phyloP scores from a whole-genome alignment of 352 stramenopile genomes.

The Globisporangium spiculum region DNA sequence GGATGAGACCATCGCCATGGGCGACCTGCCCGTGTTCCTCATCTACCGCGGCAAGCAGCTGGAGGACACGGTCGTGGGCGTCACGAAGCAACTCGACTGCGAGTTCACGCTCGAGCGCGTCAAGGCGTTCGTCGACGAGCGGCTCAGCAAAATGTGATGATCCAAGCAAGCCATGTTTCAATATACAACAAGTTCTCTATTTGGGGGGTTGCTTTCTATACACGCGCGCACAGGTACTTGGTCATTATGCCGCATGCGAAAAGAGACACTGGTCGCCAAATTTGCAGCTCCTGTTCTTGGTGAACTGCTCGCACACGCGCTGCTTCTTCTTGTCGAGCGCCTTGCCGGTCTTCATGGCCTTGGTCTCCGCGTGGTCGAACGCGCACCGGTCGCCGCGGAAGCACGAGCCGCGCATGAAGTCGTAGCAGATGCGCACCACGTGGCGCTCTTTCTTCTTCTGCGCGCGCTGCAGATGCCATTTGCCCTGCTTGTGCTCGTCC shows the following conservation, averaged over 20 bases:
- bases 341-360: constrained; percentile 54
- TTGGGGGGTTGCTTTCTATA: constrained; percentile 1
- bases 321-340: constrained; percentile 52
- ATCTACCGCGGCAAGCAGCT: constrained; percentile 52
- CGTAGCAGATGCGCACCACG: constrained; percentile 75
- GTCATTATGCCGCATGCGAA: constrained; percentile 34
- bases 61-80: constrained; percentile 58
- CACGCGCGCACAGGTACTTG: neutral
- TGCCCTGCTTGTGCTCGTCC: constrained; percentile 71
- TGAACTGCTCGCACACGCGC: constrained; percentile 56
- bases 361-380: constrained; percentile 72
- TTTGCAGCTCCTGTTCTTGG: constrained; percentile 39
- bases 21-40: constrained; percentile 67
- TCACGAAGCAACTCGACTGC: constrained; percentile 50
- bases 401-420: constrained; percentile 78
- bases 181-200: constrained; percentile 11
- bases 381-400: constrained; percentile 58
- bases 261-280: constrained; percentile 81
- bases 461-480: constrained; percentile 80
- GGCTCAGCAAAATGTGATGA: constrained; percentile 19
- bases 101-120: constrained; percentile 64
- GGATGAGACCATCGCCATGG: constrained; percentile 59
- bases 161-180: neutral
- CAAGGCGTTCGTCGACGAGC: constrained; percentile 33
- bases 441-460: constrained; percentile 67